Conservation (phyloP, 441 rosid species). For the Metrosideros polymorpha region DNA sequence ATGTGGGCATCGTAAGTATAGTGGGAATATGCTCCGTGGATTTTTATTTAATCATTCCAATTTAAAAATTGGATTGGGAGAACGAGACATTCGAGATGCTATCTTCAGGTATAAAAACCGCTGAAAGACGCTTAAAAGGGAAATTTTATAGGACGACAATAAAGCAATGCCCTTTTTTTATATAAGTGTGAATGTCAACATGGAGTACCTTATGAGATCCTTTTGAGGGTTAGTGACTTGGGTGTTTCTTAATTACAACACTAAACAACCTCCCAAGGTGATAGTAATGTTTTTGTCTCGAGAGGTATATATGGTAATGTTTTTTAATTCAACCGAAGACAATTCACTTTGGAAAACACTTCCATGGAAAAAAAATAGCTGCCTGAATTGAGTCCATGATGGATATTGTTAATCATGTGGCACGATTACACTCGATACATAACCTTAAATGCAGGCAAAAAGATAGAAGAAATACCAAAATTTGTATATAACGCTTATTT, state of each 20-base stretch:
- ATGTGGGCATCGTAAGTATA: neutral
- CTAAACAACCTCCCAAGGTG: neutral
- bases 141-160: neutral
- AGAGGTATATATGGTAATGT: neutral
- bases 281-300: neutral
- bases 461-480: too few relatives aligned
- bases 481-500: too few relatives aligned
- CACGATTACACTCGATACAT: fast-evolving
- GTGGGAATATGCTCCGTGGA: neutral
- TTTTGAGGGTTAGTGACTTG: neutral
- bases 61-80: neutral
- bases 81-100: neutral
- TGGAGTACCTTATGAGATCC: neutral
- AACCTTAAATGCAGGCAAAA: neutral
- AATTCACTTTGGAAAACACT: neutral
- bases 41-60: neutral
- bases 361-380: neutral
- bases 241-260: neutral
- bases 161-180: neutral
- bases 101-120: neutral
- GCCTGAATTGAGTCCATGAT: neutral
- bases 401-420: neutral
- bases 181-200: neutral
- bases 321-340: neutral
- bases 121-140: neutral